Conservation (phyloP, 768 basidiomycete genomes). For the Mycena floridula region DNA sequence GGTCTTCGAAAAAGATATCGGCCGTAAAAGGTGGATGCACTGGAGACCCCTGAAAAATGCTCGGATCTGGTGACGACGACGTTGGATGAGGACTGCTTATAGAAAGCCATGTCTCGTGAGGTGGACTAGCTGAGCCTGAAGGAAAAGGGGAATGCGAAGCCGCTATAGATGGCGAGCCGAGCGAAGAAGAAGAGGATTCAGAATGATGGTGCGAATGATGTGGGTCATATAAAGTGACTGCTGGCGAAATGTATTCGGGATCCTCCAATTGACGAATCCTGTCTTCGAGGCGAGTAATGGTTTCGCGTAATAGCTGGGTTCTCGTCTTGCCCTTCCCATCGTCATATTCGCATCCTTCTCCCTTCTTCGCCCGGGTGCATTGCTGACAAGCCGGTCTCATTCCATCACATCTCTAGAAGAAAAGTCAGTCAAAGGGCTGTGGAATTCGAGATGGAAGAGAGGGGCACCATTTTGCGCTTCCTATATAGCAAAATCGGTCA, state of each 20-base stretch:
- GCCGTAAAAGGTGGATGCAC: slow-evolving; percentile 46
- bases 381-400: slow-evolving; percentile 73
- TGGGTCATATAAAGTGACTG: slow-evolving; percentile 68
- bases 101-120: slow-evolving; percentile 2
- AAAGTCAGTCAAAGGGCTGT: slow-evolving; percentile 9
- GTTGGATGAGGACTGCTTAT: slow-evolving; percentile 48
- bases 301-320: slow-evolving; percentile 74
- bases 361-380: slow-evolving; percentile 72
- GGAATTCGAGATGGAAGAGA: slow-evolving; percentile 1
- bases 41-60: slow-evolving; percentile 27
- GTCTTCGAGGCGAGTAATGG: slow-evolving; percentile 65
- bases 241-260: slow-evolving; percentile 62
- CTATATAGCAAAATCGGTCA: slow-evolving; percentile 25
- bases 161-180: slow-evolving; percentile 46
- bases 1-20: slow-evolving; percentile 46
- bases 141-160: slow-evolving; percentile 56
- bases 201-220: slow-evolving; percentile 37
- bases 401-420: slow-evolving; percentile 67
- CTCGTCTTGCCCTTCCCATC: slow-evolving; percentile 82
- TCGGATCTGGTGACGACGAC: slow-evolving; percentile 37
- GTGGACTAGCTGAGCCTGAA: slow-evolving; percentile 32
- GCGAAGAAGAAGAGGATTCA: slow-evolving; percentile 51
- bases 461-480: slow-evolving; percentile 62
- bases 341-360: slow-evolving; percentile 72
- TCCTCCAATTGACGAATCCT: slow-evolving; percentile 71